Evolutionary conservation across 352 stramenopile species (phyloP), one percentile per base, ranked within the genome.

Genomic region (Phytophthora cactorum): DNA sequence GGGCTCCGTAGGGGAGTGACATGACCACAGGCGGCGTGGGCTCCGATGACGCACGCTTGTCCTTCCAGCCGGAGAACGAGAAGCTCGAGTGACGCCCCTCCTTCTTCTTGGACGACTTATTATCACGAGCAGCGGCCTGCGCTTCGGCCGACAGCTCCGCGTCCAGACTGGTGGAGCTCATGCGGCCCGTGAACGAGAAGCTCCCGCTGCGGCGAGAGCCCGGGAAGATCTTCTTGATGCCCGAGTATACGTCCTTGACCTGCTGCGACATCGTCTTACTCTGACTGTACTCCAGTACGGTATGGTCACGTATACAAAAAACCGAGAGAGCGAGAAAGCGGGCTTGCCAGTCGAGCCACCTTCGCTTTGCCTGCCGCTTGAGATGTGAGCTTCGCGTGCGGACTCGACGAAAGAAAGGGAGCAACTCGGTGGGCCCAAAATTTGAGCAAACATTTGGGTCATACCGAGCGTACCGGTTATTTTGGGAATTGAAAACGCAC

Each of bases 201-300:
- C 71, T 75, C 22, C 75, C 75, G 52, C 72, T 83, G 58, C 84
- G 78, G 12, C 70, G 72, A 27, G 74, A 75, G 27, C 76, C 68
- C 29, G 84, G 79, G 65, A 86, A 85, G 67, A 90, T 86, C 80
- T 92, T 92, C 75, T 92, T 92, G 59, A 92, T 86, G 17, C 84
- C 84, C 57, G 84, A 84, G 64, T 89, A 88, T 8, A 92, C 82
- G 67, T 92, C 84, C 66, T 92, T 92, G 65, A 83, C 84, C 59
- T 90, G 79, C 54, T 92, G 81, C 36, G 78, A 78, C 82, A 92
- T 92, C 39, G 63, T 70, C 36, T 43, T 17, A 4, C 36, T 22
- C 22, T 22, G 22, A 43, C 36, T 43, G 36, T 39, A 6, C 2
- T 39, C 34, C 34, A 12, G 34, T 39, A 39, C 9, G 10, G 6